phyloP scores from a whole-genome alignment of 495 filamentous ascomycete species.

The Barbatosphaeria neglecta region DNA sequence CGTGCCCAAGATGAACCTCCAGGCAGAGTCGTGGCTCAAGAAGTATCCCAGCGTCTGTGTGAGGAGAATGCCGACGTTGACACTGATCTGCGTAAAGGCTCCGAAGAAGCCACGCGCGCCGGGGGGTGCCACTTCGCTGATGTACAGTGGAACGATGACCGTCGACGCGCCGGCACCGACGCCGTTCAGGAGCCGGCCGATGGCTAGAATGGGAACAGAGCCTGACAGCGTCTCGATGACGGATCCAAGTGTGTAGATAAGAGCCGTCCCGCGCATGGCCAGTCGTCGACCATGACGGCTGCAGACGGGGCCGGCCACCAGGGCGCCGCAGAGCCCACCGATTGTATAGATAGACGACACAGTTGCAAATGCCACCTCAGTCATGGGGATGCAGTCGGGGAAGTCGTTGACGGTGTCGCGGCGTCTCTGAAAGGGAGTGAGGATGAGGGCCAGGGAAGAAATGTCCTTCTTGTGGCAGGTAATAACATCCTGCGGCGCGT shows the following conservation, averaged over 20 bases:
- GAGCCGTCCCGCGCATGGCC: constrained; percentile 58
- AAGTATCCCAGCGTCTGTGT: constrained; percentile 81
- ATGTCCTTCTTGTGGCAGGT: constrained; percentile 60
- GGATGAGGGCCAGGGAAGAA: constrained; percentile 22
- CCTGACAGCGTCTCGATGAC: constrained; percentile 57
- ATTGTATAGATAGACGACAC: constrained; percentile 86
- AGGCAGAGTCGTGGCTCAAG: constrained; percentile 61
- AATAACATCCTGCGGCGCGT: constrained; percentile 83
- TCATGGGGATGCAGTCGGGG: constrained; percentile 78
- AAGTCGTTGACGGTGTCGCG: constrained; percentile 21
- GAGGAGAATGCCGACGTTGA: constrained; percentile 82
- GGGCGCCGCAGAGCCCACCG: constrained; percentile 74
- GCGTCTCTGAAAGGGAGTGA: constrained; percentile 15
- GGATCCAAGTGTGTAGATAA: constrained; percentile 69
- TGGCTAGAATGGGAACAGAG: constrained; percentile 51
- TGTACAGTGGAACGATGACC: constrained; percentile 92
- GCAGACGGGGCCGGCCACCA: constrained; percentile 62
- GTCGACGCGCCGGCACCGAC: constrained; percentile 76
- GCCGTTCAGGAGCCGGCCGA: constrained; percentile 72
- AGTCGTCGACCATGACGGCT: constrained; percentile 60
- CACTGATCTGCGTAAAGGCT: constrained; percentile 82
- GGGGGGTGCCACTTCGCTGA: constrained; percentile 81
- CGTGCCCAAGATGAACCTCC: constrained; percentile 70
- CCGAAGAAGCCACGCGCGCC: constrained; percentile 74
- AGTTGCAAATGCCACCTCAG: constrained; percentile 58